Base-by-base conservation (phyloP, 2,329 filamentous ascomycete genomes). In the Trichoderma sp. region DNA sequence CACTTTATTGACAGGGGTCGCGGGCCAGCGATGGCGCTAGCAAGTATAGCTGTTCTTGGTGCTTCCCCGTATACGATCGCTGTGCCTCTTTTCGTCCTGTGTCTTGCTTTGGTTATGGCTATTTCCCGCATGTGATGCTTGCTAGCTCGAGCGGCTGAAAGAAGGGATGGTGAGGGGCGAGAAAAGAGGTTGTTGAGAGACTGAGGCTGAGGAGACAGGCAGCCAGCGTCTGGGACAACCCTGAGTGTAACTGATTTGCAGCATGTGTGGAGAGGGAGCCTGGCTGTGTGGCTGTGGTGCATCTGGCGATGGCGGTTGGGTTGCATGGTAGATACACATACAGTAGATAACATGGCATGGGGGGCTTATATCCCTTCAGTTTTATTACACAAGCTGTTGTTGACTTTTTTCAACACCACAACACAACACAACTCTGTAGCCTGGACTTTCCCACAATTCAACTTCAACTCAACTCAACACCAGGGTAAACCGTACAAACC, bases 201-300 rank as follows among this genome's bases (percentile, higher is more conserved):
- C 47, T 68, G 64, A 69, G 70, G 70, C 70, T 71, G 65, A 71
- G 32, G 59, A 62, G 28, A 20, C 26, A 39, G 23, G 57, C 39
- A 23, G 39, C 64, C 64, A 23, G 64, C 70, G 39, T 63, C 43
- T 55, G 58, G 36, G 62, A 20, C n/a, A 68, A 32, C 32, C 43
- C 34, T 63, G 68, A 28, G 17, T 34, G n/a, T 13, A 20, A 6
- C n/a, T 63, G 53, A 57, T 28, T 28, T 28, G 28, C 28, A 58
- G 17, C 55, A 17, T n/a, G 28, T 59, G 47, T 50, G 47, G 47
- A 50, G 62, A 53, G 39, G 26, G 28, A 53, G 62, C 64, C 50
- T 58, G 64, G 50, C 13, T 55, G 50, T 43, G 65, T 58, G 65
- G 65, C 65, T 58, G 34, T 68, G 65, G 50, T 9, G 64, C 12